A percentile compares a stretch with the other conserved stretches of the same genome.
Conservation (phyloP, 2,329 filamentous ascomycete species). For the Fusarium decemcellulare region DNA sequence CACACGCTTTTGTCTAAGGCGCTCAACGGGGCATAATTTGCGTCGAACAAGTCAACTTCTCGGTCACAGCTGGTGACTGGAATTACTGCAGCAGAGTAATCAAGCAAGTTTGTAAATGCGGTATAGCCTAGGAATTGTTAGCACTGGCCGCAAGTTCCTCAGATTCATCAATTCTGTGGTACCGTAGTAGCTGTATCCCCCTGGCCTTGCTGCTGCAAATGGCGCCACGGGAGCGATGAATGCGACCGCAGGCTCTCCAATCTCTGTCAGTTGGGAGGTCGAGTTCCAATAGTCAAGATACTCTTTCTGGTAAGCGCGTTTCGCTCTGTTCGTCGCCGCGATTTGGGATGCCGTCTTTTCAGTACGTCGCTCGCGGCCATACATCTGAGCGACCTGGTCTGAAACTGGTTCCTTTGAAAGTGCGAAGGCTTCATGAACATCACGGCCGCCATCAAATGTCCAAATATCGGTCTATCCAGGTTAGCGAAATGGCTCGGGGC, state of each 20-base stretch:
- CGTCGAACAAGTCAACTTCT: background rate
- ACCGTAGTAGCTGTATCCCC: background rate
- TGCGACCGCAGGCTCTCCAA: background rate
- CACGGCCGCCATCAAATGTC: background rate
- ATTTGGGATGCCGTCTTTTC: background rate
- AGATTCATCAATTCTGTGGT: background rate
- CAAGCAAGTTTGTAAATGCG: background rate
- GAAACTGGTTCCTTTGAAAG: background rate
- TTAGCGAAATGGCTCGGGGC: background rate
- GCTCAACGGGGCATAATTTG: background rate
- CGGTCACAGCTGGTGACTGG: background rate
- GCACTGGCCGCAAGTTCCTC: background rate
- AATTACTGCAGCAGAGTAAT: background rate
- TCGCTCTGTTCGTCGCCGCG: background rate
- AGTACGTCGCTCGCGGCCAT: background rate
- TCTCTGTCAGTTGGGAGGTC: background rate
- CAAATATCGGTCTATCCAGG: background rate
- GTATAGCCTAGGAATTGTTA: background rate
- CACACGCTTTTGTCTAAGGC: background rate
- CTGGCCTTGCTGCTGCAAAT: background rate
- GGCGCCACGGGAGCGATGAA: background rate
- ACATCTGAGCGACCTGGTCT: background rate
- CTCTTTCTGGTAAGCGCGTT: background rate
- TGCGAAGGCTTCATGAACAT: background rate
- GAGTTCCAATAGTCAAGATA: conserved; percentile 7